Conservation (phyloP, 257 asterid species). For the Eucommia ulmoides region DNA sequence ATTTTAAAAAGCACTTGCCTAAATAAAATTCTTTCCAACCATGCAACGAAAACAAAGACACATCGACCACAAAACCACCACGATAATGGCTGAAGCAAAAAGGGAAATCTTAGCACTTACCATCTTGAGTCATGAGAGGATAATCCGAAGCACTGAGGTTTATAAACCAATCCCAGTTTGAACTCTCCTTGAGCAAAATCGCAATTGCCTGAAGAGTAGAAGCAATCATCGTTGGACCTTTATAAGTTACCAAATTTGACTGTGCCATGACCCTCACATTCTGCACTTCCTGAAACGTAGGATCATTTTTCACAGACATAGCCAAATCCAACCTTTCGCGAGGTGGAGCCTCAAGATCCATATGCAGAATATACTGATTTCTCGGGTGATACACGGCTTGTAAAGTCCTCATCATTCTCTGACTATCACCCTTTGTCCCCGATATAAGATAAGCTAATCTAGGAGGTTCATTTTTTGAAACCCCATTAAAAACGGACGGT, state of each 20-base stretch:
- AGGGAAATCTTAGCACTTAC: conserved; percentile 35
- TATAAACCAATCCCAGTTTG: conserved; percentile 96
- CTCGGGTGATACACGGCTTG: conserved; percentile 91
- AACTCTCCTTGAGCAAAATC: conserved; percentile 70
- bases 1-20: no score
- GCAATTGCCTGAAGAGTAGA: conserved; percentile 91
- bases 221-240: conserved; percentile 98
- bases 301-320: conserved; percentile 81
- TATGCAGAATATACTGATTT: conserved; percentile 86
- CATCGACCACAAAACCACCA: neutral
- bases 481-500: conserved; percentile 22
- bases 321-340: conserved; percentile 84
- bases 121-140: conserved; percentile 96
- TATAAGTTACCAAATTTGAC: conserved; percentile 92
- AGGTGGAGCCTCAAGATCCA: conserved; percentile 99
- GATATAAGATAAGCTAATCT: conserved; percentile 93
- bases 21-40: no score
- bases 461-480: conserved; percentile 45
- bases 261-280: conserved; percentile 95
- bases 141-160: conserved; percentile 99
- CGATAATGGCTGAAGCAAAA: neutral
- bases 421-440: conserved; percentile 94
- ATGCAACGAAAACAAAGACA: neutral
- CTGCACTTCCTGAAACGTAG: conserved; percentile 63
- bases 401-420: conserved; percentile 86